Conservation (phyloP, 805 yeast genomes). For the Teunomyces barrocoloradensis region DNA sequence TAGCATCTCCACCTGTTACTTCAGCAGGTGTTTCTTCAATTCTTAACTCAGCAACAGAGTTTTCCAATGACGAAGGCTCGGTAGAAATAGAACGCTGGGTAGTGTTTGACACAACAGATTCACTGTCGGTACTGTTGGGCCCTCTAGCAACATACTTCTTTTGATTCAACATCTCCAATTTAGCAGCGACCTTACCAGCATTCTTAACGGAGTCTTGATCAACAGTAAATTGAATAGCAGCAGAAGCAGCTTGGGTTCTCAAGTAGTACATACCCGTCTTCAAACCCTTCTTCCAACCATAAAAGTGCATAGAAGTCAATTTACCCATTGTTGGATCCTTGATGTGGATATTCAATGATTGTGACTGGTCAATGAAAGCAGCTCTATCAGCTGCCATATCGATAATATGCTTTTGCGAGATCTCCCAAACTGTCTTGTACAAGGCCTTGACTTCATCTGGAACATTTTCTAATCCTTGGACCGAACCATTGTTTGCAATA, state of each 20-base stretch:
- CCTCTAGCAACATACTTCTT: conserved; percentile 33
- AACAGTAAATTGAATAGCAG: conserved; percentile 85
- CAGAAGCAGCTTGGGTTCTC: conserved; percentile 91
- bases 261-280: conserved; percentile 98
- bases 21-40: conserved; percentile 23
- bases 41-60: conserved; percentile 45
- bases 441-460: conserved; percentile 54
- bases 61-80: conserved; percentile 43
- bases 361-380: conserved; percentile 87
- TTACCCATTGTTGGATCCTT: conserved; percentile 94
- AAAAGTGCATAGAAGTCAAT: conserved; percentile 96
- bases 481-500: conserved; percentile 56
- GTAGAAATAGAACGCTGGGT: conserved; percentile 28
- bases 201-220: conserved; percentile 41
- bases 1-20: conserved; percentile 15
- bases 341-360: conserved; percentile 85
- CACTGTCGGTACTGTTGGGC: conserved; percentile 10
- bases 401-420: conserved; percentile 55
- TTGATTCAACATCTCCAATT: conserved; percentile 37
- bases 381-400: conserved; percentile 51
- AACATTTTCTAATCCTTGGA: conserved; percentile 52
- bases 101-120: conserved; percentile 14
- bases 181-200: conserved; percentile 39
- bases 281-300: conserved; percentile 97
- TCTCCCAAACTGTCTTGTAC: conserved; percentile 63